A percentile compares a stretch with the other conserved stretches of the same genome.
phyloP scores from a whole-genome alignment of 2,329 filamentous ascomycete species.

The Talaromyces funiculosus region DNA sequence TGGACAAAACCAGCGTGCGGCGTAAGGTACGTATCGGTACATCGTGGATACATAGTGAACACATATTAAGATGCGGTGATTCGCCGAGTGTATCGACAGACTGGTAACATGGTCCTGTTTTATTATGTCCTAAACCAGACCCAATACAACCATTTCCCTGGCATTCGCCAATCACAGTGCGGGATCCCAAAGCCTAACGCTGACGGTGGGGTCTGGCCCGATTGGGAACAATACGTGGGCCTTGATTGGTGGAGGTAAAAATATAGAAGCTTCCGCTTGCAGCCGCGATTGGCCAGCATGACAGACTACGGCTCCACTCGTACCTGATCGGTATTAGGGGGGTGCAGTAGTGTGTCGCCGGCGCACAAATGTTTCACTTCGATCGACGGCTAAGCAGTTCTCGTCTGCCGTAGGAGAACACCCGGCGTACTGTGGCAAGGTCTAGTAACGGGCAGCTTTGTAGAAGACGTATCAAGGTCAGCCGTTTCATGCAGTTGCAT shows the following conservation, averaged over 20 bases:
- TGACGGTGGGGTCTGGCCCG: neutral
- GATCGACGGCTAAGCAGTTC: conserved; percentile 7
- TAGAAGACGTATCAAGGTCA: neutral
- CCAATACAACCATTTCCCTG: neutral
- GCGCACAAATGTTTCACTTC: conserved; percentile 5
- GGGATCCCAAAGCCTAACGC: too few relatives aligned
- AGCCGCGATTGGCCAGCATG: conserved; percentile 8
- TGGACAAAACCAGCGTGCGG: neutral
- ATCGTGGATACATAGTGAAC: neutral
- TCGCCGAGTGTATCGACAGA: neutral
- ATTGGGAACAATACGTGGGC: neutral
- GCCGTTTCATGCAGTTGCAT: neutral
- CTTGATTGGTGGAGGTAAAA: neutral
- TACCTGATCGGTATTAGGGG: neutral
- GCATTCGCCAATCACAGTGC: neutral
- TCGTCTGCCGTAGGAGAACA: too few relatives aligned
- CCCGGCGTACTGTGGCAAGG: too few relatives aligned
- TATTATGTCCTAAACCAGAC: neutral
- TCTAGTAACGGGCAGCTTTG: too few relatives aligned
- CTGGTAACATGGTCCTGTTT: neutral
- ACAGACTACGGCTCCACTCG: neutral
- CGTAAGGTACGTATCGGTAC: neutral
- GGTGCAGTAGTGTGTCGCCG: neutral
- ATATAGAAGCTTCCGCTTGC: conserved; percentile 10
- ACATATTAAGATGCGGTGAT: neutral